Evolutionary conservation across 192 early-diverging fungal species (phyloP).

Genomic region (Backusella circina): DNA sequence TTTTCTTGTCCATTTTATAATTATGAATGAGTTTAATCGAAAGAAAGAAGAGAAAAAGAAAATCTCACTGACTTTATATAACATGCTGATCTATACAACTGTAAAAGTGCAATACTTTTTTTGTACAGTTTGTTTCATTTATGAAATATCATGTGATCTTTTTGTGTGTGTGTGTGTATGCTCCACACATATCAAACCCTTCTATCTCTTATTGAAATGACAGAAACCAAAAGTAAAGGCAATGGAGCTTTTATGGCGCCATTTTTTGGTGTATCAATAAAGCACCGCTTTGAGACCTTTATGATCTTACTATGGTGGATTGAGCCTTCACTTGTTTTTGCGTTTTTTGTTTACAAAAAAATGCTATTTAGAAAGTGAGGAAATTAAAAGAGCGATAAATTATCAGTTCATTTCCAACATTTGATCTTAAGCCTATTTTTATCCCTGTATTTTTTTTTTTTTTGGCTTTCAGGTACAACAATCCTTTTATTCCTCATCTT

Average conservation of each 20-base stretch:
- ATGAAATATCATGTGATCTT: background rate
- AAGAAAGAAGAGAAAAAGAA: background rate
- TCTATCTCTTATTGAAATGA: background rate
- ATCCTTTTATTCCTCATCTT: no score
- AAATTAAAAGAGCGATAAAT: no score
- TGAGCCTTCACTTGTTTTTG: background rate
- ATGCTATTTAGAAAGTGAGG: no score
- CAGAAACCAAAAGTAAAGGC: background rate
- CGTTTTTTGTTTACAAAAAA: background rate
- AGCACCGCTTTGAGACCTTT: background rate
- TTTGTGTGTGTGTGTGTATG: background rate
- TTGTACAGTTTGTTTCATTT: background rate
- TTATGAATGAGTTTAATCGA: background rate
- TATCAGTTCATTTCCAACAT: no score
- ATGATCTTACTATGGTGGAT: background rate
- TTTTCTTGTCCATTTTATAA: background rate
- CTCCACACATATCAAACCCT: background rate
- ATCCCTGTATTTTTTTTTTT: no score
- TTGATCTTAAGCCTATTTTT: no score
- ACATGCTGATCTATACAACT: background rate
- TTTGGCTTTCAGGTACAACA: no score
- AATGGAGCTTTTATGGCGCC: background rate
- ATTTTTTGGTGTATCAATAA: background rate
- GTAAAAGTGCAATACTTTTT: background rate
- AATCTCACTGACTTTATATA: background rate